A percentile compares a stretch with the other conserved stretches of the same genome.
Evolutionary conservation across 2,329 filamentous ascomycete species (phyloP).

Genomic region (Aspergillus novofumigatus): DNA sequence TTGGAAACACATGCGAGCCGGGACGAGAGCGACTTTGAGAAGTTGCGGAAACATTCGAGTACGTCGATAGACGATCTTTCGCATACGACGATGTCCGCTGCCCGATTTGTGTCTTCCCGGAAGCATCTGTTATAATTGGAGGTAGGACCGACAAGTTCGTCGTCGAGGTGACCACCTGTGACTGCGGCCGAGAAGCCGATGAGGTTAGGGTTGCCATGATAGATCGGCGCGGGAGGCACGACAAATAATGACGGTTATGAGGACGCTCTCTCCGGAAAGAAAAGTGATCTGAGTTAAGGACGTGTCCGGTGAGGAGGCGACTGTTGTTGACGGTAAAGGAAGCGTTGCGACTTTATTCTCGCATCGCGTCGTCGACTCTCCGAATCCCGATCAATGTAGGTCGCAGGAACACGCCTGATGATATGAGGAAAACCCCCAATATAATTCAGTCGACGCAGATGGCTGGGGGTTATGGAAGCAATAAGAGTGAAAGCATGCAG

Average conservation of each 20-base stretch:
- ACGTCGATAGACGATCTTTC: slow-evolving; percentile 78
- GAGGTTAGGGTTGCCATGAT: slow-evolving; percentile 37
- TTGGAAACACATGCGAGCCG: slow-evolving; percentile 73
- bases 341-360: slow-evolving; percentile 27
- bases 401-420: slow-evolving; percentile 1
- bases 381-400: background rate
- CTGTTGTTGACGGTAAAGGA: slow-evolving; percentile 17
- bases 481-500: slow-evolving; percentile 11
- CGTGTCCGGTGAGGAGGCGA: slow-evolving; percentile 15
- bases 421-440: background rate
- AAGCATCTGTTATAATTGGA: slow-evolving; percentile 49
- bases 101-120: slow-evolving; percentile 56
- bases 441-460: slow-evolving; percentile 2
- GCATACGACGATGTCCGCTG: slow-evolving; percentile 72
- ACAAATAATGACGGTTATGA: background rate
- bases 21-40: slow-evolving; percentile 65
- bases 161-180: slow-evolving; percentile 25
- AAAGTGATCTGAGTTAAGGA: slow-evolving; percentile 14
- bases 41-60: slow-evolving; percentile 64
- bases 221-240: background rate
- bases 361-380: slow-evolving; percentile 32
- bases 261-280: too few species aligned
- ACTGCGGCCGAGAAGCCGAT: slow-evolving; percentile 27
- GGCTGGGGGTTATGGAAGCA: background rate
- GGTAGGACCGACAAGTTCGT: slow-evolving; percentile 34